Percentiles rank a stretch among this genome's conserved stretches.
These are phyloP conservation scores for Serpula lacrymans DNA, from an alignment of 768 basidiomycete species.

Conservation along the genomic window DNA sequence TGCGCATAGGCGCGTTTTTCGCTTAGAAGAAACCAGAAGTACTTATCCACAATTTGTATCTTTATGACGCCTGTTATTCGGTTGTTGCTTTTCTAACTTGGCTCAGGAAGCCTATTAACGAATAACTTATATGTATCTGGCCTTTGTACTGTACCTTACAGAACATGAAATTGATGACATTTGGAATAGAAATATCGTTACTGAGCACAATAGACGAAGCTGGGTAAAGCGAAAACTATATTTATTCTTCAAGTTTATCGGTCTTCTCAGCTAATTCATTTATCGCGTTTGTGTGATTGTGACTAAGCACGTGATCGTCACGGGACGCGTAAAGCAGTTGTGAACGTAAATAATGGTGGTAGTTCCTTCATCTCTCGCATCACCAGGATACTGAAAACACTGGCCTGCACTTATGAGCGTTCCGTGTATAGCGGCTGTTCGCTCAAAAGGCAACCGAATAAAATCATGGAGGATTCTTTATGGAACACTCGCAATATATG, in stretches of 20 bases:
- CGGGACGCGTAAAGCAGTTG: constrained; percentile 1
- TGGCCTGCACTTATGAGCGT: too few relatives aligned
- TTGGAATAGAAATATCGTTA: too few relatives aligned
- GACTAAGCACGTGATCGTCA: constrained; percentile 4
- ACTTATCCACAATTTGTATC: constrained; percentile 17
- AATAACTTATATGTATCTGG: background rate
- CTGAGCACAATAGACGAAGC: too few relatives aligned
- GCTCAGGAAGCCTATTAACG: constrained; percentile 1
- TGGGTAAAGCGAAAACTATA: too few relatives aligned
- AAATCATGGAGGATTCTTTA: too few relatives aligned
- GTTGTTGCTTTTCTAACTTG: background rate
- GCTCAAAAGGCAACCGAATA: too few relatives aligned
- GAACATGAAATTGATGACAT: too few relatives aligned
- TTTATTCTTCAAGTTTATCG: constrained; percentile 3
- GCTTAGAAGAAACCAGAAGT: constrained; percentile 15
- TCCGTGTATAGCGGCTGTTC: too few relatives aligned
- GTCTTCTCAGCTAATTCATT: constrained; percentile 1
- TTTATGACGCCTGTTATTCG: constrained; percentile 8
- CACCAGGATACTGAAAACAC: too few relatives aligned
- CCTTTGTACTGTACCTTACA: background rate
- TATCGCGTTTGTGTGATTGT: constrained; percentile 7
- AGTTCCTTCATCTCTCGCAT: too few relatives aligned
- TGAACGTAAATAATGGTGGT: too few relatives aligned
- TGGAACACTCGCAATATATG: too few relatives aligned
- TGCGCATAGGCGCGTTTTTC: constrained; percentile 5